phyloP scores from a whole-genome alignment of 2,329 filamentous ascomycete species.

The Fonsecaea pedrosoi region DNA sequence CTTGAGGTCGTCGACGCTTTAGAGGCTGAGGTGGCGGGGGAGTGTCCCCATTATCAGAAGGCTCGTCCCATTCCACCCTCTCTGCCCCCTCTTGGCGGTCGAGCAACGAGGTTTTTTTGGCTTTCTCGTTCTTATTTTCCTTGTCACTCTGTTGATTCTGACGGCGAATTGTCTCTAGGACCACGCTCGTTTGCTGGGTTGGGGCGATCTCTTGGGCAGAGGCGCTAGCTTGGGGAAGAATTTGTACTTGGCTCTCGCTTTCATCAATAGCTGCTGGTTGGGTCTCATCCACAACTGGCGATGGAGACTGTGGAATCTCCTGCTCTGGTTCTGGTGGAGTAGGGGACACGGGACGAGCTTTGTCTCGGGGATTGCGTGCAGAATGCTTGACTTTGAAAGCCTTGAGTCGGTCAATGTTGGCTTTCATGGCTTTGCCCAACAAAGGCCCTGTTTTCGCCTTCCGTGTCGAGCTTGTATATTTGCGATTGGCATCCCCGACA shows the following conservation, averaged over 20 bases:
- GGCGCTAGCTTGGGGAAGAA: neutral
- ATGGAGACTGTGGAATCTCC: conserved; percentile 29
- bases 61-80: conserved; percentile 20
- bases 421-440: conserved; percentile 10
- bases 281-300: conserved; percentile 13
- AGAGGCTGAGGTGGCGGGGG: neutral
- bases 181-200: conserved; percentile 26
- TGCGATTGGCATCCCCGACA: neutral
- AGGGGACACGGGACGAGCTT: neutral
- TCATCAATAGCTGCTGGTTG: conserved; percentile 7
- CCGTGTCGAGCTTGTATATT: neutral
- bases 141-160: conserved; percentile 31
- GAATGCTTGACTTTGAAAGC: conserved; percentile 13
- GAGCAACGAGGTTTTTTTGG: conserved; percentile 28
- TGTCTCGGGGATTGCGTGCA: conserved; percentile 2
- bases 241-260: neutral
- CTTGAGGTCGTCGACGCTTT: conserved; percentile 17
- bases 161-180: conserved; percentile 22
- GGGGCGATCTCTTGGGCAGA: conserved; percentile 20
- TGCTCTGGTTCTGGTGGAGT: conserved; percentile 5
- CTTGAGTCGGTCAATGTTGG: conserved; percentile 17
- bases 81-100: conserved; percentile 33
- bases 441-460: neutral
- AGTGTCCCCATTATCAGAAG: conserved; percentile 18
- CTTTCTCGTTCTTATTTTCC: conserved; percentile 23